Base-by-base conservation (phyloP, 352 stramenopile genomes). In the Blastocystis sp. region DNA sequence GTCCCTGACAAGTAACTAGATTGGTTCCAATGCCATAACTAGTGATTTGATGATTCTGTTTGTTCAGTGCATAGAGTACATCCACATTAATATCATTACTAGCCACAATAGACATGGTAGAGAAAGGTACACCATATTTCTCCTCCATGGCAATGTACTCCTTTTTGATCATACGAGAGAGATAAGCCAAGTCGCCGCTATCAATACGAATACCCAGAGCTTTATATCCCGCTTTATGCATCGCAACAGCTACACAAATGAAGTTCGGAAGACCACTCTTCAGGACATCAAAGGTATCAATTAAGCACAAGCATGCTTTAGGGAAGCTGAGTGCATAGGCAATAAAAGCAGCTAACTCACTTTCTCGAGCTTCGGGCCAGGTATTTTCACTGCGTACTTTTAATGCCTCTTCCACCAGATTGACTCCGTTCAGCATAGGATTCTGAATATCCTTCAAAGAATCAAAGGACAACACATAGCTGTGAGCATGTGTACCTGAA, bases 61-160 rank as follows among this genome's bases (percentile, higher is more conserved):
- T 94, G 80, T 96, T 96, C 3, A 99, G 91, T 17, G 95, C 95
- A 88, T 98, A 94, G 7, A 99, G 91, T 7, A 97, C 94, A 0
- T 95, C 92, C 92, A 99, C 97, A 92, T 99, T 99, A 92, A 99
- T 98, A 91, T 99, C 96, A 92, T 99, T 99, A 90, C 94, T 98
- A 19, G 96, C 97, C 2, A 98, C 96, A 91, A 99, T 98, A 89
- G 92, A 95, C 54, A 95, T 89, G 30, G 91, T 91, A 77, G 93
- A 94, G 89, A 96, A 95, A 30, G 75, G 2, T 6, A 90, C 40
- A 6, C 91, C 24, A 30, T 84, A 90, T 30, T 90, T 80, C 37
- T n/a, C 24, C 40, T 60, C 40, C 75, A 57, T 87, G 35, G 68
- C 82, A 15, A 57, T n/a, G 51, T 69, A 77, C 44, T 27, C 57